Evolutionary conservation across 73 alveolate genomes (phyloP).

Genomic region (Tetrahymena elliotti): DNA sequence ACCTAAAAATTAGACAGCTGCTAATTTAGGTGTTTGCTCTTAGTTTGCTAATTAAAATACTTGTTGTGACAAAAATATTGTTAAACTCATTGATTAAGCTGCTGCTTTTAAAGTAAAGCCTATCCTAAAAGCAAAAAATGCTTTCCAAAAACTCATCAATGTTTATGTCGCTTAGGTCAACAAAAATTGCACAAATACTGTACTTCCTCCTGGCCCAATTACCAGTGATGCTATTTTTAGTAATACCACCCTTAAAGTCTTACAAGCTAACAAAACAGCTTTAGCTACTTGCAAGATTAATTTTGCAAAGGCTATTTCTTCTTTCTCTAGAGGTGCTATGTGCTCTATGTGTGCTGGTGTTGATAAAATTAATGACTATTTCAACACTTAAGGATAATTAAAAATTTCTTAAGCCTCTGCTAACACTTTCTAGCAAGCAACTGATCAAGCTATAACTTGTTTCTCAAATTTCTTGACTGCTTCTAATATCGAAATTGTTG

Average conservation of each 20-base stretch:
- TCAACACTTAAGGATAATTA: not conserved
- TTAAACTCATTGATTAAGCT: not conserved
- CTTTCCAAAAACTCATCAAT: not conserved
- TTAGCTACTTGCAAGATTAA: not conserved
- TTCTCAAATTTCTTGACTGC: not conserved
- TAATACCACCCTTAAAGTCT: not conserved
- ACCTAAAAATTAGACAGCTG: not conserved
- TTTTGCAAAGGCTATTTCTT: not conserved
- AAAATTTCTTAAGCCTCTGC: not conserved
- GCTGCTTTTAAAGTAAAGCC: not conserved
- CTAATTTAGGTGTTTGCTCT: not conserved
- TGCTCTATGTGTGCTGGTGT: not conserved
- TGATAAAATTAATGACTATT: not conserved
- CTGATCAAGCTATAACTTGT: not conserved
- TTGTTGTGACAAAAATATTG: not conserved
- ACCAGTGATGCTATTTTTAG: not conserved
- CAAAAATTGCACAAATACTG: not conserved
- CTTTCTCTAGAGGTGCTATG: not conserved
- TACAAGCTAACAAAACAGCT: not conserved
- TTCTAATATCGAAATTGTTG: not conserved
- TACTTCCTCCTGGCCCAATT: not conserved
- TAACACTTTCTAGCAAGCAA: not conserved
- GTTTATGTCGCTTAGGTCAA: not conserved
- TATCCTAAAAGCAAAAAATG: not conserved
- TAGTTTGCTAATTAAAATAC: not conserved